Base-by-base conservation (phyloP, 1,139 yeast genomes). In the Magnusiomyces sp. region DNA sequence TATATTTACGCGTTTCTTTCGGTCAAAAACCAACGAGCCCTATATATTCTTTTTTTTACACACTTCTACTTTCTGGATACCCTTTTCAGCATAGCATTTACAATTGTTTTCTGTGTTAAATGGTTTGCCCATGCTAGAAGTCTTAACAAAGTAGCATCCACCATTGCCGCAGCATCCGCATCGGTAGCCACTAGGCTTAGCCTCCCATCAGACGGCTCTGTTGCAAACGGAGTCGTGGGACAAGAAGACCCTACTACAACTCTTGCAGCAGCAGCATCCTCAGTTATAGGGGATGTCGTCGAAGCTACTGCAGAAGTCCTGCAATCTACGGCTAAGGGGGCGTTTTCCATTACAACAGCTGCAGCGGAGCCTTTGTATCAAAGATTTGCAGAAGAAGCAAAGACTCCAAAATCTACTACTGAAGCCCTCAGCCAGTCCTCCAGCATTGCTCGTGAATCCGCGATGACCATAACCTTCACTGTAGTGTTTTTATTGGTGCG, bases 21-120 rank as follows among this genome's bases (percentile, higher is more conserved):
- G 49, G 68, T 80, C 27, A 66, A 70, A 49, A 66, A 64, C 46
- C 80, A 82, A 32, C 69, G 68, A 16, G 71, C 80, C 2, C 68
- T 76, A 52, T 68, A 71, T 48, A 71, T 79, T 58, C 77, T 92
- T 10, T 72, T 81, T 34, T 81, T 84, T 36, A 75, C 87, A 11
- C 68, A 84, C 46, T 64, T 81, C 1, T 92, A 82, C 63, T 62
- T 78, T 2, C 52, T 77, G 17, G 97, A 90, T 63, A 81, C 95
- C 1, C 46, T 81, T 0, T 65, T 80, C 45, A 86, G 89, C 20
- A 66, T 79, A 31, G 67, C 83, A 5, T 88, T 83, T 67, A 86
- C 95, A 11, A 57, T 83, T 2, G 83, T 83, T 65, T 89, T 92
- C 63, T 75, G 83, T 14, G 73, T 75, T 50, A 76, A 80, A 55